These are phyloP conservation scores for Entomortierella chlamydospora DNA, from an alignment of 192 early-diverging fungal genomes.

Conservation along the genomic window DNA sequence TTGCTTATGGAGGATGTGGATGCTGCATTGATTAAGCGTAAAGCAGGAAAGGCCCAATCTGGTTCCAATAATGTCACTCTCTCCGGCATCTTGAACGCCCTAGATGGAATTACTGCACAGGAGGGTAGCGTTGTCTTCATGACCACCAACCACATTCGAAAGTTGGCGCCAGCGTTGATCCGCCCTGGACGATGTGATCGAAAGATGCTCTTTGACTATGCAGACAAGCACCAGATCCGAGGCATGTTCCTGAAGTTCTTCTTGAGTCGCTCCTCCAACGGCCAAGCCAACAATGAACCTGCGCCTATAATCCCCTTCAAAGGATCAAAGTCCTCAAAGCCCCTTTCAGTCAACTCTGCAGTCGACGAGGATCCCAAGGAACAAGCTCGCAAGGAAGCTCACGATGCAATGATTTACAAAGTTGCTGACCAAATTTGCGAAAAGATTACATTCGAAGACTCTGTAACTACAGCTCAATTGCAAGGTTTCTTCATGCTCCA, in stretches of 20 bases:
- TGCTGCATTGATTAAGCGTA: constrained; percentile 27
- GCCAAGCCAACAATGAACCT: constrained; percentile 15
- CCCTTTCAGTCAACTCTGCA: neutral
- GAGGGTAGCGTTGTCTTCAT: constrained; percentile 65
- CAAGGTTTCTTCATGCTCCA: constrained; percentile 55
- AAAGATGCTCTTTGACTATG: constrained; percentile 63
- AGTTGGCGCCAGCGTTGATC: constrained; percentile 61
- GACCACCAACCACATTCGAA: constrained; percentile 62
- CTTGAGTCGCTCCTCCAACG: constrained; percentile 37
- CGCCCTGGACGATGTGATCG: constrained; percentile 66
- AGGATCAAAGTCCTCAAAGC: neutral
- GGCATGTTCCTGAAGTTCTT: constrained; percentile 59
- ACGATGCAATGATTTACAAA: constrained; percentile 37
- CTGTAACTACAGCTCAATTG: constrained; percentile 47
- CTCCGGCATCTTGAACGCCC: constrained; percentile 60
- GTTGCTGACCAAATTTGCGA: constrained; percentile 32
- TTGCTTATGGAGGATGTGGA: constrained; percentile 69
- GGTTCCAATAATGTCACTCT: constrained; percentile 53
- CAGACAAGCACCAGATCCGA: constrained; percentile 55
- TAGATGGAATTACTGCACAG: constrained; percentile 65
- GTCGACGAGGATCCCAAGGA: constrained; percentile 25
- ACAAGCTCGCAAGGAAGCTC: constrained; percentile 35
- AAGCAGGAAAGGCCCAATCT: constrained; percentile 38
- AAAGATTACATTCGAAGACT: constrained; percentile 24
- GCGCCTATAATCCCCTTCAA: too few species aligned